Base-by-base conservation (phyloP, 164 flowering plant genomes). In the grape (Vitis vinifera) region DNA sequence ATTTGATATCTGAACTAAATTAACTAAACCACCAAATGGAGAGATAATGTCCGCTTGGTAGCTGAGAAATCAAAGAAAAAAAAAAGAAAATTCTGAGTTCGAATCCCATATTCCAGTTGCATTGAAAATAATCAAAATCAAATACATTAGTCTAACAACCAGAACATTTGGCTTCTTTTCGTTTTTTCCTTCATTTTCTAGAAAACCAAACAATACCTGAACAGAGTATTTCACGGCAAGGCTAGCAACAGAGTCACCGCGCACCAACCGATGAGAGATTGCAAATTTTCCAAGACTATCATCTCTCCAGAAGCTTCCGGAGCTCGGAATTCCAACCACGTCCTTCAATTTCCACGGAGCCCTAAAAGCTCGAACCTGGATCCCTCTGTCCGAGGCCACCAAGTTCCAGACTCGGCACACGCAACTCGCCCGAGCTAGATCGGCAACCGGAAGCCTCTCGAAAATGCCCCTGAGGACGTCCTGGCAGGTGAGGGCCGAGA, bases 211-310 rank as follows among this genome's bases (percentile, higher is more conserved):
- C 60, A 31, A 51, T 65, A 94, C 98, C 96, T 94, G 99, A 71
- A 92, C 97, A 9, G 89, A 84, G 73, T 92, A 94, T 77, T 89
- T 92, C 23, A 94, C 92, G 15, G 98, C 99, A 31, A 94, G 98
- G 68, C 97, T 81, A 12, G 97, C 86, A n/a, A 94, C 82, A 59
- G 85, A 75, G 51, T 92, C 99, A 0, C 91, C 89, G 1, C 88
- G 80, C 1, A 70, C 60, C 23, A 94, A 62, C 23, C 83, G 84
- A 66, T 92, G 97, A 8, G 99, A 94, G 13, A 92, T 80, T 8
- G 97, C 97, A 67, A 92, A 95, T 62, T 83, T 84, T 1, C 79
- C 70, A 50, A 94, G 78, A 9, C 85, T 68, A 69, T 77, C 88
- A 61, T 92, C 98, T 37, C 93, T 84, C 99, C 99, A 94, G 85